Base-by-base conservation (phyloP, 768 basidiomycete genomes). In the Tulasnella sp. region DNA sequence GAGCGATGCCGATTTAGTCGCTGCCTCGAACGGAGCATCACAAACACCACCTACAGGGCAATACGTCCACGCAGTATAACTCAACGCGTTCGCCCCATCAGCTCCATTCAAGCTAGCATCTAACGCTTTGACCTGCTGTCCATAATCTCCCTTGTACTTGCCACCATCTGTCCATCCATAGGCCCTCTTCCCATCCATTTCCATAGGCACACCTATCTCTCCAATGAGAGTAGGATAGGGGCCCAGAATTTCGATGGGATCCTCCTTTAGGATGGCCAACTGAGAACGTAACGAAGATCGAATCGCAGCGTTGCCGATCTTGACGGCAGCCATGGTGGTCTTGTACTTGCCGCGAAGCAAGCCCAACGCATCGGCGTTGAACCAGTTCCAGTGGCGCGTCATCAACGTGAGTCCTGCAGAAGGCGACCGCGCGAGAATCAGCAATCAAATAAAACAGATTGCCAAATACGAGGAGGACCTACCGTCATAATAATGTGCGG, bases 291-390 rank as follows among this genome's bases (percentile, higher is more conserved):
- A 82, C 26, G 90, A 92, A 77, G 89, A 89, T 9, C 96, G 89
- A 79, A 99, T 98, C 0, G 92, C 91, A 0, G 83, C 79, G 81
- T 94, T 91, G n/a, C 97, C 97, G 51, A 98, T 85, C 82, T 90
- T 91, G 71, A 94, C 89, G 0, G 93, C 93, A 72, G 91, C 89
- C 10, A 94, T 80, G 1, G 89, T 86, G 74, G 86, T 88, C 15
- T 86, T 86, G 82, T 97, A 92, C 81, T 92, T 92, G 11, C 95
- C 94, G 26, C 97, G 86, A 44, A 99, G 84, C 32, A 99, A 83
- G 1, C 97, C 98, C 0, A 99, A 85, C 0, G 96, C 95, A 84
- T 99, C 96, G 2, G 95, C 95, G 81, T 98, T 98, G 88, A 95
- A 93, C 91, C 92, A 92, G 82, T 95, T 92, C 94, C 93, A 96